Percentiles rank a stretch among this genome's conserved stretches.
These are phyloP conservation scores for Acer saccharum DNA, from an alignment of 345 rosid genomes.

Conservation along the genomic window DNA sequence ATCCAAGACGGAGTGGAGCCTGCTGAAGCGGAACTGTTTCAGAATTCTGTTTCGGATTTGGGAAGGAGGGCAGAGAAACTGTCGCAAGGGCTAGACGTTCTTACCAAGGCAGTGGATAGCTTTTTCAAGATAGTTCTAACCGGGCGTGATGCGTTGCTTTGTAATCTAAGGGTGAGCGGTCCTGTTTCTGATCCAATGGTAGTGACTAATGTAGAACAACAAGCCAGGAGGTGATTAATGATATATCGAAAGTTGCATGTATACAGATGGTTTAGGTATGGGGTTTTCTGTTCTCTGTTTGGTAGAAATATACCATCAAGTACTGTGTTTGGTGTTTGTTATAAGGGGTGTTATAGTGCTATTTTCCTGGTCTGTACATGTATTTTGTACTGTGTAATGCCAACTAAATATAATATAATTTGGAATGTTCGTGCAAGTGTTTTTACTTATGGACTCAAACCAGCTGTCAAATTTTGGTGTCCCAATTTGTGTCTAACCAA, in stretches of 20 bases:
- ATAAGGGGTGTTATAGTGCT: slow-evolving; percentile 8
- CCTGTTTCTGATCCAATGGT: slow-evolving; percentile 27
- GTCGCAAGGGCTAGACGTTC: slow-evolving; percentile 66
- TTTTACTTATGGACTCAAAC: too few relatives aligned
- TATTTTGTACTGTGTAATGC: slow-evolving; percentile 18
- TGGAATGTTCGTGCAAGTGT: neutral
- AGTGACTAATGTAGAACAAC: slow-evolving; percentile 39
- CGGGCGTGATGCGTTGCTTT: slow-evolving; percentile 84
- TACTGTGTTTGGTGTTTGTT: slow-evolving; percentile 19
- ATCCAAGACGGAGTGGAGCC: slow-evolving; percentile 53
- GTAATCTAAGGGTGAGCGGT: slow-evolving; percentile 62
- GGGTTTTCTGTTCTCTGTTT: slow-evolving; percentile 10
- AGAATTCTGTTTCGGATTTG: slow-evolving; percentile 42
- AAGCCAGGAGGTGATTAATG: slow-evolving; percentile 29
- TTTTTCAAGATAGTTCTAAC: slow-evolving; percentile 77
- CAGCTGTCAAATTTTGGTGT: too few relatives aligned
- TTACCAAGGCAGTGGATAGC: slow-evolving; percentile 66
- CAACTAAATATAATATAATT: slow-evolving; percentile 10
- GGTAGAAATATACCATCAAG: slow-evolving; percentile 21
- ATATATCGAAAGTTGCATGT: slow-evolving; percentile 16
- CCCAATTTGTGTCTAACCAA: too few relatives aligned
- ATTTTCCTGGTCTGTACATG: slow-evolving; percentile 18
- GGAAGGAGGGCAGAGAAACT: slow-evolving; percentile 48
- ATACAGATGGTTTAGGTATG: slow-evolving; percentile 28
- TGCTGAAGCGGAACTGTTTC: slow-evolving; percentile 37